phyloP scores from a whole-genome alignment of 2,329 filamentous ascomycete genomes.

The Cyphellophora attinorum region DNA sequence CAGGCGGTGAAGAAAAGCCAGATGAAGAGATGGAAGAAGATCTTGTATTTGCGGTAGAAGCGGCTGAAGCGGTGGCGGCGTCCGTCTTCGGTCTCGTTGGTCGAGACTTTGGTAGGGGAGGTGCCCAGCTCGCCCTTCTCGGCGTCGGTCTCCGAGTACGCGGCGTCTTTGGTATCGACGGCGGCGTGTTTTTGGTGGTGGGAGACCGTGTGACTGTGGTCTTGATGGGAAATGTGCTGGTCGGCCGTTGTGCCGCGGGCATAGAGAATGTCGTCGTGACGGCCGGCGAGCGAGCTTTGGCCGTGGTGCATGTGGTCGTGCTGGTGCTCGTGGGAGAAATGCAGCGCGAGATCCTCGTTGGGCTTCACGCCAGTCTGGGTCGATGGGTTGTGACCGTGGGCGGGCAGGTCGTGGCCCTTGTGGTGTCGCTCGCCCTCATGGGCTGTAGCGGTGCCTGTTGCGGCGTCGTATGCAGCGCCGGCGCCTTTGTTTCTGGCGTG shows the following conservation, averaged over 20 bases:
- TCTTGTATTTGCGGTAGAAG: constrained; percentile 38
- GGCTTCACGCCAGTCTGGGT: constrained; percentile 14
- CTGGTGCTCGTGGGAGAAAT: constrained; percentile 28
- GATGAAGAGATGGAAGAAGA: constrained; percentile 34
- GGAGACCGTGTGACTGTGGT: constrained; percentile 29
- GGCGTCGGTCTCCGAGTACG: constrained; percentile 23
- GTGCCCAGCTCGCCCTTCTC: constrained; percentile 31
- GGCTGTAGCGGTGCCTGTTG: constrained; percentile 5
- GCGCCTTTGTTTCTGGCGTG: not conserved
- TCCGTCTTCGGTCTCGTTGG: constrained; percentile 24
- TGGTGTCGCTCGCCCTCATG: constrained; percentile 7
- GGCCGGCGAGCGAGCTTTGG: constrained; percentile 25
- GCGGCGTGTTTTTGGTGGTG: not conserved
- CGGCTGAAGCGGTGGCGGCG: constrained; percentile 24
- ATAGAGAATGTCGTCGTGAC: constrained; percentile 39
- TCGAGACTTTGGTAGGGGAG: constrained; percentile 15
- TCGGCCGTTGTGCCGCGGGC: constrained; percentile 33
- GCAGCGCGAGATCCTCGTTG: constrained; percentile 26
- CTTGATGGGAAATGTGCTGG: constrained; percentile 28
- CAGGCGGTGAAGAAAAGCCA: constrained; percentile 39
- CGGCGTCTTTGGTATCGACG: constrained; percentile 20
- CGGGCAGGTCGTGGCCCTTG: constrained; percentile 14
- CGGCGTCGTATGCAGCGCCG: not conserved
- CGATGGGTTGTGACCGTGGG: constrained; percentile 17
- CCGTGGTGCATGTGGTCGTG: constrained; percentile 31